Conservation (phyloP, 2,329 filamentous ascomycete species). For the Cercospora sp. region DNA sequence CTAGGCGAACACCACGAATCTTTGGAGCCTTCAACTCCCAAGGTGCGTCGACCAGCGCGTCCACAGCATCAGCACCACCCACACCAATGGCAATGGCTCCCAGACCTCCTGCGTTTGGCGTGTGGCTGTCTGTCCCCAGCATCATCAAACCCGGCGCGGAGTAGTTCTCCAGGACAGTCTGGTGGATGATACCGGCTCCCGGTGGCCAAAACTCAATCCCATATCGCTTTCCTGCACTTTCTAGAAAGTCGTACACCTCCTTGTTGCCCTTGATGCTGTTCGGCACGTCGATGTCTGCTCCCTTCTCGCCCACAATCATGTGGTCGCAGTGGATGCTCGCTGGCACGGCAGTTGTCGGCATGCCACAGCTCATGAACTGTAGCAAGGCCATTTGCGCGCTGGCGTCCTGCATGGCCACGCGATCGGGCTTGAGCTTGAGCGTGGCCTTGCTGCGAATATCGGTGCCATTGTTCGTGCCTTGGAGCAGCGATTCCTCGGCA, state of each 20-base stretch:
- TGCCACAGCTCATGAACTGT: constrained; percentile 96
- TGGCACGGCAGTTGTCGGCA: constrained; percentile 85
- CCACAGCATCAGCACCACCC: constrained; percentile 93
- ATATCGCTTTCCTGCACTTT: constrained; percentile 86
- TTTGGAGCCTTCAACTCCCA: constrained; percentile 98
- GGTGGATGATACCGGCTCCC: constrained; percentile 92
- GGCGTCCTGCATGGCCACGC: constrained; percentile 98
- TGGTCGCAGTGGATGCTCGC: constrained; percentile 99
- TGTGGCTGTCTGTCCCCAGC: constrained; percentile 96
- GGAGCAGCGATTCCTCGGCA: constrained; percentile 81
- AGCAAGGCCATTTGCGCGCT: constrained; percentile 97
- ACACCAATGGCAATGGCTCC: constrained; percentile 95
- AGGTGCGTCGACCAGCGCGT: constrained; percentile 91
- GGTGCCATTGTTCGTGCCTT: constrained; percentile 77
- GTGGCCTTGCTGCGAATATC: constrained; percentile 85
- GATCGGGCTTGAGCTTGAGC: constrained; percentile 93
- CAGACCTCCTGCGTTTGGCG: constrained; percentile 92
- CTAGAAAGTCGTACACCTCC: constrained; percentile 96
- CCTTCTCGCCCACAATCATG: constrained; percentile 93
- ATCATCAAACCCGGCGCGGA: constrained; percentile 97
- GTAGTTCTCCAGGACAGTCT: constrained; percentile 97
- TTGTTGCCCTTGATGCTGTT: constrained; percentile 87
- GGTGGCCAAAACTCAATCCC: constrained; percentile 96
- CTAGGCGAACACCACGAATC: constrained; percentile 80
- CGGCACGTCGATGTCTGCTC: constrained; percentile 80